A percentile compares a stretch with the other conserved stretches of the same genome.
Evolutionary conservation across 2,329 filamentous ascomycete species (phyloP).

Genomic region (Pseudomassariella vexata): DNA sequence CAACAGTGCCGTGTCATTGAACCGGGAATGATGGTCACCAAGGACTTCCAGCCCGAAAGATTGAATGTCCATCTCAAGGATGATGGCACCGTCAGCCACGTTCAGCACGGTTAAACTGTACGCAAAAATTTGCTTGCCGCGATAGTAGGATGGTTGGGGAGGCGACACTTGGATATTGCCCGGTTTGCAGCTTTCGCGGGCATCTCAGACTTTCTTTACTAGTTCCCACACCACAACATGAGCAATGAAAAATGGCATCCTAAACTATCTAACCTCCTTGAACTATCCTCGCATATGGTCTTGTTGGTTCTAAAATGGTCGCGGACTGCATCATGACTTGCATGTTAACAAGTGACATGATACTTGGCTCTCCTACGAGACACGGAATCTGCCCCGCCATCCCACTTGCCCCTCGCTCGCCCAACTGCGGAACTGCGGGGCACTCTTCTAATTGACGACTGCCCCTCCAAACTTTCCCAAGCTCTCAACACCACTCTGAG

Average conservation of each 20-base stretch:
- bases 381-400: slow-evolving; percentile 1
- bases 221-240: slow-evolving; percentile 3
- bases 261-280: neutral
- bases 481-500: slow-evolving; percentile 10
- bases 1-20: slow-evolving; percentile 49
- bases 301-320: no score
- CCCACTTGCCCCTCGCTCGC: slow-evolving; percentile 5
- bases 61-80: slow-evolving; percentile 56
- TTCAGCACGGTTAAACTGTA: slow-evolving; percentile 45
- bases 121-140: neutral
- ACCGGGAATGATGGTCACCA: slow-evolving; percentile 52
- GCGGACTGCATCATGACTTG: no score
- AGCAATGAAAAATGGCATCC: slow-evolving; percentile 7
- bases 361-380: no score
- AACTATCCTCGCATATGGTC: no score
- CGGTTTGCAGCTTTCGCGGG: neutral
- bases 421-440: slow-evolving; percentile 12
- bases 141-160: neutral
- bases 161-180: neutral
- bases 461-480: slow-evolving; percentile 28
- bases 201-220: slow-evolving; percentile 3
- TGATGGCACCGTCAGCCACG: slow-evolving; percentile 55
- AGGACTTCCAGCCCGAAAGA: slow-evolving; percentile 46
- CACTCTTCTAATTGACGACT: slow-evolving; percentile 10
- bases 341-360: no score